A percentile compares a stretch with the other conserved stretches of the same genome.
phyloP scores from a whole-genome alignment of 208 protist genomes.

The Leishmania braziliensis region DNA sequence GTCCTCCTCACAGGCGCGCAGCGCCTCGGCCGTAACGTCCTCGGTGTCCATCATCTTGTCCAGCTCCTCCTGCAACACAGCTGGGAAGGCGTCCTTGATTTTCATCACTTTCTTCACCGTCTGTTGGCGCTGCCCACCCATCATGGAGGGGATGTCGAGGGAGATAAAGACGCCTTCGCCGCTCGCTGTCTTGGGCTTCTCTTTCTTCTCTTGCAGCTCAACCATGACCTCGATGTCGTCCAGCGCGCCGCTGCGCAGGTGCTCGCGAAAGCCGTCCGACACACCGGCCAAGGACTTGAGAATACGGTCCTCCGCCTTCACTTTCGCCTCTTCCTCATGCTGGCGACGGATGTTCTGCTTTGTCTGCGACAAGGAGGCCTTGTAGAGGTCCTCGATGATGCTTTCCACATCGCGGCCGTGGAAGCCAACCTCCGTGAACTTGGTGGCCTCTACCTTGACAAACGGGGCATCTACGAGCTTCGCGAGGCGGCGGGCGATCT shows the following conservation, averaged over 20 bases:
- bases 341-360: conserved; percentile 91
- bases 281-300: conserved; percentile 86
- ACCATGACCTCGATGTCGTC: conserved; percentile 94
- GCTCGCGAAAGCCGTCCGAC: conserved; percentile 93
- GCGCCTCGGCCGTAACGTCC: conserved; percentile 92
- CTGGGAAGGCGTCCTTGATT: conserved; percentile 93
- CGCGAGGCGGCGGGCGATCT: conserved; percentile 97
- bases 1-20: conserved; percentile 95
- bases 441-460: conserved; percentile 98
- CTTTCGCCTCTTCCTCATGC: conserved; percentile 82
- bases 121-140: conserved; percentile 67
- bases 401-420: conserved; percentile 97
- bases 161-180: conserved; percentile 89
- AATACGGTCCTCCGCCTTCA: conserved; percentile 90
- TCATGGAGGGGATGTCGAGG: conserved; percentile 85
- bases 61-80: conserved; percentile 92
- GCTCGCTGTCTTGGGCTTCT: conserved; percentile 79
- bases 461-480: conserved; percentile 98
- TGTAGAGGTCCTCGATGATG: conserved; percentile 97
- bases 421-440: conserved; percentile 98
- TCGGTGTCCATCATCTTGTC: conserved; percentile 95
- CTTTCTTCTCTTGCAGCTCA: conserved; percentile 92
- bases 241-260: conserved; percentile 91
- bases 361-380: conserved; percentile 91
- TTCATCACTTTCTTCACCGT: conserved; percentile 94